Conservation (phyloP, 1,284 basidiomycete genomes). For the Ustilago cynodontis region DNA sequence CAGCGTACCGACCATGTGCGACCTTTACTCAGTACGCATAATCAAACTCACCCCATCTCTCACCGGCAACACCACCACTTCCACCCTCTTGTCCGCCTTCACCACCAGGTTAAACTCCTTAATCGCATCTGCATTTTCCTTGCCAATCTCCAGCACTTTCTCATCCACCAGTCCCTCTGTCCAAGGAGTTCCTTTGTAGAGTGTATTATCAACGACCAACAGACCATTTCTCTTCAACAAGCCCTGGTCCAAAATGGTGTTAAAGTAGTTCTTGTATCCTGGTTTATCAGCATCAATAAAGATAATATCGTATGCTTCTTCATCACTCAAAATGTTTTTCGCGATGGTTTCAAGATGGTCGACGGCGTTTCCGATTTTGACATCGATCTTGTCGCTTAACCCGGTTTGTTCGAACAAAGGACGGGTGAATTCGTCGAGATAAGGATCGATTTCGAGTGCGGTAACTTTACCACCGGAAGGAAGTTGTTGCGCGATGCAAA, state of each 20-base stretch:
- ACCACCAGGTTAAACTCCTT: constrained; percentile 66
- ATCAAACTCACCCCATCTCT: constrained; percentile 69
- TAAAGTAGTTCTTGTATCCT: constrained; percentile 62
- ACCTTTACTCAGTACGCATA: constrained; percentile 38
- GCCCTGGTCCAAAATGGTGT: constrained; percentile 56
- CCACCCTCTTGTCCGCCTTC: constrained; percentile 56
- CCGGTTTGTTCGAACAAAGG: constrained; percentile 66
- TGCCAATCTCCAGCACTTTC: constrained; percentile 28
- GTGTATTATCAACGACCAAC: constrained; percentile 68
- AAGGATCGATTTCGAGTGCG: constrained; percentile 68
- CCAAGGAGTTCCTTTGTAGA: constrained; percentile 65
- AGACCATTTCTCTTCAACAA: constrained; percentile 59
- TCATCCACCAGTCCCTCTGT: constrained; percentile 32
- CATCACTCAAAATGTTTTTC: constrained; percentile 25
- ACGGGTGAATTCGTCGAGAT: constrained; percentile 58
- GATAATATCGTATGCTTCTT: constrained; percentile 67
- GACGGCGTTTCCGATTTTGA: constrained; percentile 61
- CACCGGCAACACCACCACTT: constrained; percentile 62
- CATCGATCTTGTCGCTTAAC: constrained; percentile 60
- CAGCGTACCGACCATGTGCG: not conserved
- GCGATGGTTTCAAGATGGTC: constrained; percentile 55
- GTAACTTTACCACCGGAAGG: constrained; percentile 57
- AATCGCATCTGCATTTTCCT: constrained; percentile 57
- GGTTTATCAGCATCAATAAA: constrained; percentile 71
- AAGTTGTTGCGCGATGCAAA: constrained; percentile 53